Percentiles rank a stretch among this genome's conserved stretches.
Conservation (phyloP, 2,329 filamentous ascomycete genomes). For the Tetracladium maxilliforme region DNA sequence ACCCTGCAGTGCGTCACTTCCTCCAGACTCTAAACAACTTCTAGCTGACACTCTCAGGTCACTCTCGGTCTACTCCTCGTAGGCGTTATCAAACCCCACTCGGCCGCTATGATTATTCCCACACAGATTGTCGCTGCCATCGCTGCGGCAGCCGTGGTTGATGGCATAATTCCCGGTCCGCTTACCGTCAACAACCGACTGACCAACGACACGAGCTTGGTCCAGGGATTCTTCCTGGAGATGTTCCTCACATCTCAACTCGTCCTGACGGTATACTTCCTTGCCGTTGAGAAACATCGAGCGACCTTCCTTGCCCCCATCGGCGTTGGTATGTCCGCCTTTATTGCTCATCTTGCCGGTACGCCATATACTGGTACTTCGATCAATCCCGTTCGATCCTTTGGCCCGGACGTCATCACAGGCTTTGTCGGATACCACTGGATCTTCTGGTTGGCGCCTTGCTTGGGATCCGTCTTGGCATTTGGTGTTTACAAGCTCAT, state of each 20-base stretch:
- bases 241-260: constrained; percentile 31
- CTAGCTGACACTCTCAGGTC: too few species aligned
- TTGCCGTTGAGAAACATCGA: constrained; percentile 58
- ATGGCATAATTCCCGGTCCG: constrained; percentile 24
- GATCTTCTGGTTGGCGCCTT: not conserved
- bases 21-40: too few species aligned
- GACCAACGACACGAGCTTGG: constrained; percentile 20
- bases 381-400: not conserved
- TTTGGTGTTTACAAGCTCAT: not conserved
- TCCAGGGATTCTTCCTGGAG: constrained; percentile 33
- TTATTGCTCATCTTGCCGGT: constrained; percentile 27
- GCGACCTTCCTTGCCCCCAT: constrained; percentile 58
- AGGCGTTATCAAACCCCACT: constrained; percentile 15
- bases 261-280: constrained; percentile 33
- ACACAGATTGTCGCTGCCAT: constrained; percentile 18
- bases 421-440: not conserved
- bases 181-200: constrained; percentile 26
- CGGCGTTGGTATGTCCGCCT: constrained; percentile 57
- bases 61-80: constrained; percentile 21
- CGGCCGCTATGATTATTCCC: constrained; percentile 14
- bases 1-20: too few species aligned
- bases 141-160: constrained; percentile 23
- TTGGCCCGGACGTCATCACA: not conserved
- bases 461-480: not conserved
- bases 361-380: constrained; percentile 1